Evolutionary conservation across 192 early-diverging fungal species (phyloP).

Genomic region (Entrophospora sp.): DNA sequence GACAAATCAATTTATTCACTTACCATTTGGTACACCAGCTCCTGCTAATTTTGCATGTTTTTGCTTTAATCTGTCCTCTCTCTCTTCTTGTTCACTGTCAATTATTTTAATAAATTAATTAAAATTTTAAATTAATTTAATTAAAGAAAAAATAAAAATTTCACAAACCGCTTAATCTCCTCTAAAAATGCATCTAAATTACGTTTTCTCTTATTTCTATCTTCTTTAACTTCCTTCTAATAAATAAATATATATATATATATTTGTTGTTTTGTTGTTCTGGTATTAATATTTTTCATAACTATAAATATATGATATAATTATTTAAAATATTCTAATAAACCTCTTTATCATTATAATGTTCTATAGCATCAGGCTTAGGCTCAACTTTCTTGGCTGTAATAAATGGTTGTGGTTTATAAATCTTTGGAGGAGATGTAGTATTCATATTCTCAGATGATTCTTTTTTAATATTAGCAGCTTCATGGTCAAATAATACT

Average conservation of each 20-base stretch:
- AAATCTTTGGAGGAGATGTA: constrained; percentile 24
- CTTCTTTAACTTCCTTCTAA: constrained; percentile 24
- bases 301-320: no score
- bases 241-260: neutral
- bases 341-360: no score
- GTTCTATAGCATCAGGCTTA: no score
- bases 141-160: neutral
- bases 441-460: constrained; percentile 13
- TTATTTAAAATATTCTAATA: no score
- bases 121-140: neutral
- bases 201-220: constrained; percentile 56
- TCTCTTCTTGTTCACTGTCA: constrained; percentile 55
- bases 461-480: constrained; percentile 23
- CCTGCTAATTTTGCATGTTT: constrained; percentile 30
- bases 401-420: constrained; percentile 28
- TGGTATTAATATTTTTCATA: no score
- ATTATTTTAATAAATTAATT: neutral
- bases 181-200: constrained; percentile 78
- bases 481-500: constrained; percentile 39
- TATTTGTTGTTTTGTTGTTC: neutral
- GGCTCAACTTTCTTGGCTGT: no score
- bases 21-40: constrained; percentile 16
- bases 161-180: constrained; percentile 61
- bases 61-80: constrained; percentile 36
- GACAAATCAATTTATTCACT: no score